phyloP scores from a whole-genome alignment of 1,139 yeast species.

The Saccharomyces pastorianus region DNA sequence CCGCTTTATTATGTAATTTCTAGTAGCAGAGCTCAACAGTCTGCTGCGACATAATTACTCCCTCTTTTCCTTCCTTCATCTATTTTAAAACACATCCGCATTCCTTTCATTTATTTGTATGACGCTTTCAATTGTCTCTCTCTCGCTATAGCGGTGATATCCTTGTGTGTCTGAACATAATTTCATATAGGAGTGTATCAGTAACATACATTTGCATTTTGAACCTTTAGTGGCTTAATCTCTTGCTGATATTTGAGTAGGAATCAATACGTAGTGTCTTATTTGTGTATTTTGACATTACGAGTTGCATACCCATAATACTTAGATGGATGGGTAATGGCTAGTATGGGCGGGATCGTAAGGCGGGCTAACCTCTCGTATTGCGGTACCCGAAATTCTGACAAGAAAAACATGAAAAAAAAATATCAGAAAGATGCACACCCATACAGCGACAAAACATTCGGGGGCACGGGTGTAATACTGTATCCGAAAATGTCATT shows the following conservation, averaged over 20 bases:
- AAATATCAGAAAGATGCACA: neutral
- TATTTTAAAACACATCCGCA: no score
- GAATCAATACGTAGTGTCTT: neutral
- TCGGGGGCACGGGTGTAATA: no score
- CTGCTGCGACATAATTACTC: no score
- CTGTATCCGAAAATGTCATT: no score
- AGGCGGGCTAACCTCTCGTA: neutral
- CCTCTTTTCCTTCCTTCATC: no score
- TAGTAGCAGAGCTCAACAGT: no score
- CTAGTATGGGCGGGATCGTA: neutral
- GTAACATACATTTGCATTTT: conserved; percentile 32
- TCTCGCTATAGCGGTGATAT: neutral
- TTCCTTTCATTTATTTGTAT: no score
- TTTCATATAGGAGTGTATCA: no score
- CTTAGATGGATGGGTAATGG: neutral
- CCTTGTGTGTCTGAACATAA: no score
- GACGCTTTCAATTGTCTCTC: no score
- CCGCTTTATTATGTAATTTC: no score
- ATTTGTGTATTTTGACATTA: neutral
- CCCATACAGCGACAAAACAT: neutral
- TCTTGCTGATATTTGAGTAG: neutral
- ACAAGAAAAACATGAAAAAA: neutral
- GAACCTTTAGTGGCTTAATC: conserved; percentile 25
- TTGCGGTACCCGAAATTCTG: neutral
- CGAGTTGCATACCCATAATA: neutral